Conservation (phyloP, 257 asterid species). For the Petunia secreta region DNA sequence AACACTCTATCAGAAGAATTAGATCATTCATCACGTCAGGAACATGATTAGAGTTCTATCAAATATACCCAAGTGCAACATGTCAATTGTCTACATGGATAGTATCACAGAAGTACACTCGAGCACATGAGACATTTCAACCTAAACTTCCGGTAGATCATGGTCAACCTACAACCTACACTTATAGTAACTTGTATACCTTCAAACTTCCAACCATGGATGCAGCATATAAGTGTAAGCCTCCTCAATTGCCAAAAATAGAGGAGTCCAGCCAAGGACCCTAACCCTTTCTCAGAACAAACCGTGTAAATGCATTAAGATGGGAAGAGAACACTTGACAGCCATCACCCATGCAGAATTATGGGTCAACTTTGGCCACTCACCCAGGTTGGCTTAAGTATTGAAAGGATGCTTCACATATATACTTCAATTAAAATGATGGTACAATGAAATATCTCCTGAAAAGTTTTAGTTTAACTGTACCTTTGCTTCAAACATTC, state of each 20-base stretch:
- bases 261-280: constrained; percentile 4
- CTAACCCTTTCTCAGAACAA: not conserved
- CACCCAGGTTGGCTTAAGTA: not conserved
- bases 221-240: not conserved
- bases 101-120: not conserved
- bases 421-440: not conserved
- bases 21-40: not conserved
- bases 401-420: not conserved
- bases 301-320: constrained; percentile 6
- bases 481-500: constrained; percentile 93
- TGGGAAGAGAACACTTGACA: not conserved
- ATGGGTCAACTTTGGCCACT: not conserved
- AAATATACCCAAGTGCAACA: constrained; percentile 12
- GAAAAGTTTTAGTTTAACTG: not conserved
- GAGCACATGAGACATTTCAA: not conserved
- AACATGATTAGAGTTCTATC: constrained; percentile 1
- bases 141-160: constrained; percentile 19
- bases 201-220: not conserved
- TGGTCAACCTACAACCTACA: constrained; percentile 22
- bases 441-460: not conserved
- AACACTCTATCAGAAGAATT: not conserved
- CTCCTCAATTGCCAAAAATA: not conserved
- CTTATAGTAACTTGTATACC: not conserved
- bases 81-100: not conserved
- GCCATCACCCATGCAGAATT: not conserved